Percentiles rank a stretch among this genome's conserved stretches.
Evolutionary conservation across 495 filamentous ascomycete genomes (phyloP).

Genomic region (Penicillium argentinense): DNA sequence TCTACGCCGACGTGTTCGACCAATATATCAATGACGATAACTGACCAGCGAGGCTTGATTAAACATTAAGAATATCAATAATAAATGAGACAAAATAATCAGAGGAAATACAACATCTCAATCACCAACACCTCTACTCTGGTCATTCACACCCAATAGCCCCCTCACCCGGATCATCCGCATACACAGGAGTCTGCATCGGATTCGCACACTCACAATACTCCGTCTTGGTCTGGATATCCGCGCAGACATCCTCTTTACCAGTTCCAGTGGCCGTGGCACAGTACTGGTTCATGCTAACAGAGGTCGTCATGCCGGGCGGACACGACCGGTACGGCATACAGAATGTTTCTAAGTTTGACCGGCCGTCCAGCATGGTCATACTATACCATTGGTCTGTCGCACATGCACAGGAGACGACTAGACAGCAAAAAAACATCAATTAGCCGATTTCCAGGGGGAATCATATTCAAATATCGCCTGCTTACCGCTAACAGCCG

Average conservation of each 20-base stretch:
- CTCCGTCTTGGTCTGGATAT: slow-evolving; percentile 4
- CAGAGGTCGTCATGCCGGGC: slow-evolving; percentile 20
- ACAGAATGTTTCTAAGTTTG: slow-evolving; percentile 23
- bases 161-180: slow-evolving; percentile 11
- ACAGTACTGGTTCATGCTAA: slow-evolving; percentile 14
- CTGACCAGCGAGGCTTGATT: neutral
- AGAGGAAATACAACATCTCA: too few relatives aligned
- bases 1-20: slow-evolving; percentile 39
- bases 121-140: too few relatives aligned
- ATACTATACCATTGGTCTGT: slow-evolving; percentile 27
- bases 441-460: neutral
- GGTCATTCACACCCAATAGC: slow-evolving; percentile 21
- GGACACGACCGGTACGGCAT: slow-evolving; percentile 26
- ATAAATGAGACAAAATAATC: too few relatives aligned
- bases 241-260: slow-evolving; percentile 6
- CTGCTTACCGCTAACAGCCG: slow-evolving; percentile 18
- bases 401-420: slow-evolving; percentile 23
- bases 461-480: neutral
- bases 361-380: slow-evolving; percentile 5
- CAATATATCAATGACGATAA: slow-evolving; percentile 30
- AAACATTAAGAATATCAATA: neutral
- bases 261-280: slow-evolving; percentile 19
- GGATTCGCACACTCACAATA: slow-evolving; percentile 17
- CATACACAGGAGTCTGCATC: slow-evolving; percentile 18
- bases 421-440: slow-evolving; percentile 1